These are phyloP conservation scores for Vishniacozyma victoriae DNA, from an alignment of 768 basidiomycete genomes.

Conservation along the genomic window DNA sequence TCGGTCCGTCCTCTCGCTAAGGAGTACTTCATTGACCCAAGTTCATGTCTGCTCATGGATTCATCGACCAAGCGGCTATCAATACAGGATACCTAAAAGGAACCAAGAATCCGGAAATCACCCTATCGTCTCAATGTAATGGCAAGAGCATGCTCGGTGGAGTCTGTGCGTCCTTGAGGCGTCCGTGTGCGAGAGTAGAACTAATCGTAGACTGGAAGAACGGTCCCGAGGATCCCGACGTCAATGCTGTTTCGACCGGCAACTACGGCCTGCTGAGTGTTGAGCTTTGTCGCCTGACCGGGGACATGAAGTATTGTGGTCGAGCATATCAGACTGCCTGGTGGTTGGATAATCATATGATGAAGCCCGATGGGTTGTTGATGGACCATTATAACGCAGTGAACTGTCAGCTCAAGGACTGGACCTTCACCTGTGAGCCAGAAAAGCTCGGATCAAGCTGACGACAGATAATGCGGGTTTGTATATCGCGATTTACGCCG, in stretches of 20 bases:
- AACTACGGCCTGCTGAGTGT: conserved; percentile 13
- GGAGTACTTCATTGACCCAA: conserved; percentile 3
- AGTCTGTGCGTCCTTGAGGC: conserved; percentile 15
- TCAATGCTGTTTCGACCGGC: conserved; percentile 18
- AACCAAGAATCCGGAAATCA: conserved; percentile 9
- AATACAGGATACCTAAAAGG: conserved; percentile 10
- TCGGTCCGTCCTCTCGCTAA: neutral
- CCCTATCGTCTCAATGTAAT: conserved; percentile 5
- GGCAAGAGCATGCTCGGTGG: conserved; percentile 19
- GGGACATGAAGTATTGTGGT: conserved; percentile 11
- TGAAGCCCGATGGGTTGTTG: conserved; percentile 4
- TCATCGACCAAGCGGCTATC: conserved; percentile 3
- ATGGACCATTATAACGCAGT: conserved; percentile 6
- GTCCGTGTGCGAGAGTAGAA: no score
- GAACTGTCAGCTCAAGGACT: conserved; percentile 9
- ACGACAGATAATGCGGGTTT: conserved; percentile 15
- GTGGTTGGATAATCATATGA: conserved; percentile 12
- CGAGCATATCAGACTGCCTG: conserved; percentile 2
- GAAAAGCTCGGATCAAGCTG: neutral
- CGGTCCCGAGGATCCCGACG: neutral
- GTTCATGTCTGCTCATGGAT: conserved; percentile 4
- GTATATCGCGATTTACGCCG: conserved; percentile 11
- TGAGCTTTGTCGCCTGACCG: conserved; percentile 8
- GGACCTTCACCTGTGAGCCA: conserved; percentile 18
- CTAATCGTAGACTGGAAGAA: neutral